Base-by-base conservation (phyloP, 2,329 filamentous ascomycete species). In the Trichophaea hybrida region DNA sequence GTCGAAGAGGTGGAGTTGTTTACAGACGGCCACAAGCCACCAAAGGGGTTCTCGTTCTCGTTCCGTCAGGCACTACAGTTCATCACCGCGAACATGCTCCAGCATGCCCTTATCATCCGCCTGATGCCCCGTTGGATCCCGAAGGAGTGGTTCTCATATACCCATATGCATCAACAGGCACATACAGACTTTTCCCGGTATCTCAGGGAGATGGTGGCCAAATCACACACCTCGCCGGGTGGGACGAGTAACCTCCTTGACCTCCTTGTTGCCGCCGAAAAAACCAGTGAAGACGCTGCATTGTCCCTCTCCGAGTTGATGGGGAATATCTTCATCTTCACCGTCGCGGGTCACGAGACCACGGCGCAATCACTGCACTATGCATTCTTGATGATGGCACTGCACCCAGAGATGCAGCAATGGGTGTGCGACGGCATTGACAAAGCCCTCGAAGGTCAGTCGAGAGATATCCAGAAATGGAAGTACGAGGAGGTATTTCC, bases 281-380 rank as follows among this genome's bases (percentile, higher is more conserved):
- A 24, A 24, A 24, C 13, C n/a, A 51, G 32, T 51, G 48, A 51
- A 1, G 32, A 51, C 5, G 31, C 15, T 6, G 15, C n/a, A 6
- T 31, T 51, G 1, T 17, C 48, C 6, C n/a, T 31, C 6, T 4
- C 15, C 12, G 48, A 51, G 31, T 2, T 51, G 15, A 51, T 13
- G 48, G 48, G 48, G 31, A 33, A 51, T 51, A 12, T 51, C 13
- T 51, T 51, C 32, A 33, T 51, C 32, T 51, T 80, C 60, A 77
- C 79, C 62, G 75, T 89, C 1, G 86, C 87, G 0, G 87, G 86
- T 10, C 86, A 91, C 71, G 87, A 91, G 71, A 89, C 86, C 1
- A 85, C 85, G 1, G 86, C 86, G 54, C 88, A 87, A 71, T 78
- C 80, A 3, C 75, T 89, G 46, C 83, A 90, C 72, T 89, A 86